Conservation (phyloP, 331 rosid species). For the Pyrus hybrid region DNA sequence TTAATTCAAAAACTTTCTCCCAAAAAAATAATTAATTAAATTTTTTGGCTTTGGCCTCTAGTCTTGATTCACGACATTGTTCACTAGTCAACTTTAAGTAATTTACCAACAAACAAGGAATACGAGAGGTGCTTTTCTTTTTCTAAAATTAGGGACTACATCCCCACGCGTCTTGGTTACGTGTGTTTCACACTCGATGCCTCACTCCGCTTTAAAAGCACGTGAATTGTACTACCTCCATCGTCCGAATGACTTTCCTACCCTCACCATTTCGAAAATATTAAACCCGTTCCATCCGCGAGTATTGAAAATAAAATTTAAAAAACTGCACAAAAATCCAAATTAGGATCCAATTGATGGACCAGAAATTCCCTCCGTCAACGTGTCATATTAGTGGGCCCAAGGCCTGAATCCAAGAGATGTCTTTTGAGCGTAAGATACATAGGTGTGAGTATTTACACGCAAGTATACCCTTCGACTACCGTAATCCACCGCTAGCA, state of each 20-base stretch:
- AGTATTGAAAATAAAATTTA: neutral
- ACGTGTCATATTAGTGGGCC: neutral
- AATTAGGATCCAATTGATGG: neutral
- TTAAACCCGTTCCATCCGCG: neutral
- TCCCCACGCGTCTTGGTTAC: neutral
- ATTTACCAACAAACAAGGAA: neutral
- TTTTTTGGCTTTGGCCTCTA: neutral
- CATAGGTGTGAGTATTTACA: conserved; percentile 23
- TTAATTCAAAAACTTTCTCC: too few relatives aligned
- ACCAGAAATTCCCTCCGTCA: neutral
- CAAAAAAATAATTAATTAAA: too few relatives aligned
- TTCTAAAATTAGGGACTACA: neutral
- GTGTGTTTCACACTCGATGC: neutral
- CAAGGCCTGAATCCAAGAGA: neutral
- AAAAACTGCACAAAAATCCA: neutral
- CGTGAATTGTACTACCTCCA: neutral
- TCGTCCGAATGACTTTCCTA: neutral
- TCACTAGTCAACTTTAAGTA: neutral
- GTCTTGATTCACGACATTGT: neutral
- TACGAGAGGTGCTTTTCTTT: neutral
- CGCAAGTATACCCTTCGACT: neutral
- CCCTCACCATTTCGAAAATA: neutral
- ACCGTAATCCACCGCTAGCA: neutral
- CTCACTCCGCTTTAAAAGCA: neutral
- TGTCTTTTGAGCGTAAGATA: neutral